Base-by-base conservation (phyloP, 2,329 filamentous ascomycete genomes). In the Apiospora aurea region DNA sequence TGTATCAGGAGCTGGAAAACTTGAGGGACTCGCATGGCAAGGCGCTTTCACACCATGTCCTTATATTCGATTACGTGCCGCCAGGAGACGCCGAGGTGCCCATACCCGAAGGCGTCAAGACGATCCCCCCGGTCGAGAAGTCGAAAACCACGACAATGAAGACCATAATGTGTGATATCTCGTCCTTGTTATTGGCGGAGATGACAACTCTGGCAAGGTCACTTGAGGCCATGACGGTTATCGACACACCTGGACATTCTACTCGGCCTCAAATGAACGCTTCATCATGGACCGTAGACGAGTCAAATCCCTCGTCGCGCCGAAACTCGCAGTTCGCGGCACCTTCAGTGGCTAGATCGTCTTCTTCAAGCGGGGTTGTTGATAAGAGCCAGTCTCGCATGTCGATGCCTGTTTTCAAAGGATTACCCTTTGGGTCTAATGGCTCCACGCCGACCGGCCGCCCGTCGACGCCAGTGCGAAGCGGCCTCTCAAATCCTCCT, bases 71-170 rank as follows among this genome's bases (percentile, higher is more conserved):
- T 80, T 92, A 92, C 79, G 81, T 84, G 8, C 81, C 85, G 21
- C 82, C 85, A 1, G 78, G 83, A 61, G 84, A 87, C 68, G 84
- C 83, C 18, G 83, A 86, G 2, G 83, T 89, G 21, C 87, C 87
- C 29, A 84, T 92, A 64, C 89, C 90, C 2, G 90, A 94, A 75
- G 93, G 91, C 67, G 88, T 96, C 53, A 85, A 92, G 66, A 87
- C 90, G 51, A 89, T 97, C 38, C 95, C 94, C 21, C 89, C 92
- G 0, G 84, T 85, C 26, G 87, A 91, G 71, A 85, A 90, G 41
- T 93, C 91, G 66, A 93, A 91, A 78, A 88, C 90, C 68, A 96
- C 94, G 1, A 96, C 94, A 1, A 91, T 95, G 80, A 94, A 93
- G 82, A 93, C 92, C 0, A 87, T 93, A 77, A 91, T 96, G 89